Evolutionary conservation across 306 rosid genomes (phyloP), one percentile per base, ranked within the genome.

Genomic region (Alnus rubra): DNA sequence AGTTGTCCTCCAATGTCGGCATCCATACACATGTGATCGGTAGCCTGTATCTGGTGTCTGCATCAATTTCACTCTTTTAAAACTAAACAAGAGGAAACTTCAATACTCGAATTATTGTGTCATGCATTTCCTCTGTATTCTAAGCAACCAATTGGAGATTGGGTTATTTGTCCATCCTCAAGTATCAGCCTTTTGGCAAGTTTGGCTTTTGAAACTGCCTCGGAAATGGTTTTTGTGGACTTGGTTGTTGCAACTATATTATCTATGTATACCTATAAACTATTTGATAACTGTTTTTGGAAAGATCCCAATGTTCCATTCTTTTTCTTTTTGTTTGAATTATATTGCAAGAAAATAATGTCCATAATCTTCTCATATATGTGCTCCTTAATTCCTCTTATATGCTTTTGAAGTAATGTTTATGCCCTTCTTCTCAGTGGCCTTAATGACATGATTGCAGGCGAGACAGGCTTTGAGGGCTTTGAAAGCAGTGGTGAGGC

Each of bases 391-490:
- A 60, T 60, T 60, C 18, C 33, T 63, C 45, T 63, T 8, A 35
- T 39, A 42, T 67, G 50, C 71, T 67, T 39, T 37, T 67, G 15
- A 39, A 15, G 1, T 37, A 67, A 50, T n/a, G 3, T 67, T 15
- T 39, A 16, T 39, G 50, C 30, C 18, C 48, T 35, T 37, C 71
- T 81, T 63, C 18, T 30, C 12, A 39, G 76, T 58, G 55, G n/a
- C 5, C 52, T 70, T 86, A 23, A 35, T 74, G 71, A 10, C 74
- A 39, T 77, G 49, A 13, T 80, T 83, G 73, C 72, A 92, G 97
- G 97, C 98, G 76, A 89, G 92, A 76, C 71, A 80, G 73, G 97
- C 98, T 45, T 86, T 92, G 83, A 95, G 91, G 88, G 97, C 98
- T 4, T 75, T 95, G 79, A 88, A 75, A 81, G 95, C 98, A 80